phyloP scores from a whole-genome alignment of 2,329 filamentous ascomycete genomes.

The Hymenoscyphus repandus region DNA sequence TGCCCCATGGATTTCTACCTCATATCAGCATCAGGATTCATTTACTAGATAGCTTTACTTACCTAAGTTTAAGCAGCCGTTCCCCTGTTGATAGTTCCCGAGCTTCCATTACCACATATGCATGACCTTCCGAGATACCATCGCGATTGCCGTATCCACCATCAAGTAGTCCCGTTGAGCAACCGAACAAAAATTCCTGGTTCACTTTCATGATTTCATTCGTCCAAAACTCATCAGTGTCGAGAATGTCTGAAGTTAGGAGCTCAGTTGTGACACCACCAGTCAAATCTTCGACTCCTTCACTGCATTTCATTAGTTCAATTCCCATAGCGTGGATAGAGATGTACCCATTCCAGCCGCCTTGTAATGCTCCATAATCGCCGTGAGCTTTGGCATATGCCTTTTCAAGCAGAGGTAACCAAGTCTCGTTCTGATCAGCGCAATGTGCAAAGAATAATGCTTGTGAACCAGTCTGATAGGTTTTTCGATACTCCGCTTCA shows the following conservation, averaged over 20 bases:
- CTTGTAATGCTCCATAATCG: conserved; percentile 69
- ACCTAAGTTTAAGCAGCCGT: conserved; percentile 50
- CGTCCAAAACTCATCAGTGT: conserved; percentile 78
- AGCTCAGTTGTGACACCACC: conserved; percentile 68
- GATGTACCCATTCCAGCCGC: conserved; percentile 51
- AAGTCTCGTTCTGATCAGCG: conserved; percentile 72
- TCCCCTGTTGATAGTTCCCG: conserved; percentile 46
- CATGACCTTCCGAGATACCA: conserved; percentile 53
- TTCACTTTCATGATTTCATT: conserved; percentile 79
- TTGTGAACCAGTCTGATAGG: conserved; percentile 52
- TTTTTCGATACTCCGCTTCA: conserved; percentile 62
- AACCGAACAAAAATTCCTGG: conserved; percentile 73
- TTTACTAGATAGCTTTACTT: neutral
- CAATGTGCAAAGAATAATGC: conserved; percentile 75
- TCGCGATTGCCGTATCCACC: conserved; percentile 55
- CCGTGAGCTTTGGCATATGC: conserved; percentile 82
- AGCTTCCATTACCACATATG: conserved; percentile 57
- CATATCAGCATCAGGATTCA: neutral
- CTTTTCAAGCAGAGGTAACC: conserved; percentile 76
- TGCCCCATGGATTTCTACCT: conserved; percentile 52
- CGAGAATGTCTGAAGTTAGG: conserved; percentile 67
- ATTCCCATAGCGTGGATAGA: neutral
- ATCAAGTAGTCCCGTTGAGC: conserved; percentile 58
- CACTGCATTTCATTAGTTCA: conserved; percentile 24
- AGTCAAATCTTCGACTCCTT: conserved; percentile 54